These are phyloP conservation scores for Russula sp. DNA, from an alignment of 768 basidiomycete genomes.

Conservation along the genomic window DNA sequence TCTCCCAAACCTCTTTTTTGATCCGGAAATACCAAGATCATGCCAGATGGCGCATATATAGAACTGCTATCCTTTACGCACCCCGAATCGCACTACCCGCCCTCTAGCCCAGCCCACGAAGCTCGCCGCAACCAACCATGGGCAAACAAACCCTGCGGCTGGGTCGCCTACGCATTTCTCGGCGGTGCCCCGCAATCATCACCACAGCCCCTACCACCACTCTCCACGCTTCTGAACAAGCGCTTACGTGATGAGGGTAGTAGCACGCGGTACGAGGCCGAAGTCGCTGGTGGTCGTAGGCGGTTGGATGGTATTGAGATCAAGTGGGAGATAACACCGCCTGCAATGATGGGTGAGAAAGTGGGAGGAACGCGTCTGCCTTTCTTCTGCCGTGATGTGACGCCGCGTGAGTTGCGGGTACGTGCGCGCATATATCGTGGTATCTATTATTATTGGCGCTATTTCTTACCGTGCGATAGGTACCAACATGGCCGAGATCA, in stretches of 20 bases:
- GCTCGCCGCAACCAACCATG: constrained; percentile 50
- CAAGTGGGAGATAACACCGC: constrained; percentile 55
- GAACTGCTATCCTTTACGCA: constrained; percentile 69
- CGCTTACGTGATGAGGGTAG: constrained; percentile 41
- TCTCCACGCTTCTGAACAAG: constrained; percentile 55
- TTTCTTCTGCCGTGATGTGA: constrained; percentile 75
- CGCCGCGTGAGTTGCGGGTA: constrained; percentile 57
- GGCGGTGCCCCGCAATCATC: constrained; percentile 43
- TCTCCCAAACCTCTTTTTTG: background rate
- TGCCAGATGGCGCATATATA: constrained; percentile 59
- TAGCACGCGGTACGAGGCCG: constrained; percentile 44
- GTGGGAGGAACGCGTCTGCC: constrained; percentile 41
- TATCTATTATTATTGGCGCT: background rate
- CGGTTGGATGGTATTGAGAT: constrained; percentile 49
- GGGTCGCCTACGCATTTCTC: constrained; percentile 66
- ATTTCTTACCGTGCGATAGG: background rate
- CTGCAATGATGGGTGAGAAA: constrained; percentile 34
- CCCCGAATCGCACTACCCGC: constrained; percentile 52
- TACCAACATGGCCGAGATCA: background rate
- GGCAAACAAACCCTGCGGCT: constrained; percentile 54
- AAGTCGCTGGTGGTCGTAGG: constrained; percentile 53
- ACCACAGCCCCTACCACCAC: constrained; percentile 35
- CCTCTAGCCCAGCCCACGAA: constrained; percentile 44
- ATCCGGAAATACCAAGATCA: constrained; percentile 39
- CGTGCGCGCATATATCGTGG: background rate